Conservation (phyloP, 2,329 filamentous ascomycete genomes). For the Colletotrichum sp. region DNA sequence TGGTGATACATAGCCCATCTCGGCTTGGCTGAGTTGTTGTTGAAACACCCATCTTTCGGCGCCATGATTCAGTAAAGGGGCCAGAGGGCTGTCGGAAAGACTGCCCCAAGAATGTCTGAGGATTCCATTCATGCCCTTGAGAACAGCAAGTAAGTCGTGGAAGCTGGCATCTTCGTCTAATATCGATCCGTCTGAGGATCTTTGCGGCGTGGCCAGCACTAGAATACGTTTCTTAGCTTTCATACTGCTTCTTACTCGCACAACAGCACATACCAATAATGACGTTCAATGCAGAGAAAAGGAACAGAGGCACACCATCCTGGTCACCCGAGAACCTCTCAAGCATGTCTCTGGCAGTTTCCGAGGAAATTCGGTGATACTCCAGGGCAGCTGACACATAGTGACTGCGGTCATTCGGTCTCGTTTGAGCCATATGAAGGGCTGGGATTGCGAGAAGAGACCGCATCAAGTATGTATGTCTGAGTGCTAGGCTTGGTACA, state of each 20-base stretch:
- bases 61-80: not conserved
- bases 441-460: slow-evolving; percentile 1
- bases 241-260: too few species aligned
- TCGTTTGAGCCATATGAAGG: not conserved
- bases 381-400: slow-evolving; percentile 1
- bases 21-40: not conserved
- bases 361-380: not conserved
- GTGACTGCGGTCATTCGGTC: not conserved
- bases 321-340: not conserved
- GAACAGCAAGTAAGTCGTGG: not conserved
- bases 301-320: not conserved
- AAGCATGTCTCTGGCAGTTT: not conserved
- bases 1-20: not conserved
- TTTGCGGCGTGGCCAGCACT: not conserved
- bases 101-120: not conserved
- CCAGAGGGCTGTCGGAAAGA: not conserved
- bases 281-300: not conserved
- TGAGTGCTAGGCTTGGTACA: not conserved
- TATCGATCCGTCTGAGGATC: not conserved
- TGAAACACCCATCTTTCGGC: not conserved
- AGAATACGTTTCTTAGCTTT: not conserved
- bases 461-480: not conserved
- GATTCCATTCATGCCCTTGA: not conserved
- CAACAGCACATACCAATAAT: not conserved
- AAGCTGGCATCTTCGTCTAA: not conserved